Base-by-base conservation (phyloP, 306 rosid species). In the Boehmeria nivea region DNA sequence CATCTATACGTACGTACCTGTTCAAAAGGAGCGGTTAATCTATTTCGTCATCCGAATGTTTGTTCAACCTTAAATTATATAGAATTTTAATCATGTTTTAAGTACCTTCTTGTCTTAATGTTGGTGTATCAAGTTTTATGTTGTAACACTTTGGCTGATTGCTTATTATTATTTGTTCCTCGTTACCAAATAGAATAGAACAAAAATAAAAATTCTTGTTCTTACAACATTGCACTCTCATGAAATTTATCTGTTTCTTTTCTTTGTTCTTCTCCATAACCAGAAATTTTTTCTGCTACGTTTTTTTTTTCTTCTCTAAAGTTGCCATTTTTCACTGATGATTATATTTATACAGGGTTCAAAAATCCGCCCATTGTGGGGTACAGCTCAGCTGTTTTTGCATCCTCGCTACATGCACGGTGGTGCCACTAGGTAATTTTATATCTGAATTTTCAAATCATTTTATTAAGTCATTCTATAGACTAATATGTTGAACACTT, bases 401-500 rank as follows among this genome's bases (percentile, higher is more conserved):
- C 99, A 91, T 79, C 95, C 96, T 65, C 88, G 96, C 28, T 87
- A 85, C 70, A 91, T 91, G 99, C 96, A 87, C 52, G 99, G 99
- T 60, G 99, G 66, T 65, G 95, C 94, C 57, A 91, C 99, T 12
- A 85, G 96, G 99, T 91, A 28, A 21, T 56, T 26, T 71, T 12
- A 40, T 61, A 12, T 40, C 2, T 5, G 45, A 4, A 40, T 3
- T 31, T 31, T 2, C 2, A 31, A 31, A 31, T 31, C 36, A 31
- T 31, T n/a, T n/a, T n/a, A n/a, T n/a, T n/a, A n/a, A n/a, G n/a
- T 72, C 18, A 40, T 69, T 69, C n/a, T 28, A 31, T 6, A 36
- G 26, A 22, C 60, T 69, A 39, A 69, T 67, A 59, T 24, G 60
- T 44, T 43, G 49, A 55, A 26, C 34, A 50, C 54, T 3, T 37